Conservation (phyloP, 106 monocot genomes). For the Acorus gramineus region DNA sequence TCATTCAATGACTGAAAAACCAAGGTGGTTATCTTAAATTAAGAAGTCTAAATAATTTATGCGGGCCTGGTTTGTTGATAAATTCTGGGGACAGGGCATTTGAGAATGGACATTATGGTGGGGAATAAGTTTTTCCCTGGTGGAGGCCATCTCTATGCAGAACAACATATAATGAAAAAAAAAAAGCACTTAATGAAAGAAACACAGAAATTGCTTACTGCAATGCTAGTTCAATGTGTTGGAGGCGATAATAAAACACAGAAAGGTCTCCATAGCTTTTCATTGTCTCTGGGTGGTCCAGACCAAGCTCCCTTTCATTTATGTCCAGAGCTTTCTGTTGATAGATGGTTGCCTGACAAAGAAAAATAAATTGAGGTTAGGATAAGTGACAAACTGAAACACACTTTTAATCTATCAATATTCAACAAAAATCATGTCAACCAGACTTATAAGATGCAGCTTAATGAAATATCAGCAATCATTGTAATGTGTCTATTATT, state of each 20-base stretch:
- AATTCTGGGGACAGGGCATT: no score
- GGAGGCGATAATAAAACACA: constrained; percentile 92
- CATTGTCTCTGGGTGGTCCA: constrained; percentile 95
- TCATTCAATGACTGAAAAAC: no score
- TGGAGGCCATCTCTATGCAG: neutral
- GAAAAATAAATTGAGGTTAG: neutral
- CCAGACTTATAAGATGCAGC: no score
- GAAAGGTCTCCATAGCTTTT: constrained; percentile 97
- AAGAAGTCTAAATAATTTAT: no score
- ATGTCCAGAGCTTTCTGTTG: constrained; percentile 95
- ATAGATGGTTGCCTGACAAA: constrained; percentile 77
- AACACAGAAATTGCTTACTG: constrained; percentile 41
- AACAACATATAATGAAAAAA: neutral
- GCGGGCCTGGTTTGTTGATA: no score
- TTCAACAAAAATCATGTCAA: no score
- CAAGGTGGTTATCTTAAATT: no score
- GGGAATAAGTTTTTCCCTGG: no score
- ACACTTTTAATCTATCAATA: neutral
- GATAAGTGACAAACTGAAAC: neutral
- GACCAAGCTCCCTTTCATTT: constrained; percentile 89
- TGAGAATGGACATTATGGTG: no score
- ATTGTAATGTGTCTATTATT: no score
- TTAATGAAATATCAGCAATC: no score
- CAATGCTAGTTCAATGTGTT: constrained; percentile 86
- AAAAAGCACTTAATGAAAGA: neutral